phyloP scores from a whole-genome alignment of 2,329 filamentous ascomycete genomes.

The Colletotrichum sansevieriae region DNA sequence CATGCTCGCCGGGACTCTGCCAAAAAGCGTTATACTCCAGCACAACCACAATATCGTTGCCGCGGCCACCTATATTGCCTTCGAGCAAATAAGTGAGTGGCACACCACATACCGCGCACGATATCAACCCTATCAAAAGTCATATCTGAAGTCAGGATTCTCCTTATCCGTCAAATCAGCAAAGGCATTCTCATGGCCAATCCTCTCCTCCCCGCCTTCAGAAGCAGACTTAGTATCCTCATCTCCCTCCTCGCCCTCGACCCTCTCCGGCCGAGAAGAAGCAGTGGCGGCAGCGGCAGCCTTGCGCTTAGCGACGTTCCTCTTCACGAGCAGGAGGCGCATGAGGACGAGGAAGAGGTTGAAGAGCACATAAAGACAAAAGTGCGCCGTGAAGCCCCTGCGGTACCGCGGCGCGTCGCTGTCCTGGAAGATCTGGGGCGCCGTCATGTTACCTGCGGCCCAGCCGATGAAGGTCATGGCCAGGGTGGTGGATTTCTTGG shows the following conservation, averaged over 20 bases:
- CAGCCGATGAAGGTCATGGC: constrained; percentile 47
- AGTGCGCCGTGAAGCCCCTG: too few relatives aligned
- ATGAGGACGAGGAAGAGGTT: too few relatives aligned
- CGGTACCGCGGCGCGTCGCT: too few relatives aligned
- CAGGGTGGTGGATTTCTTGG: constrained; percentile 75
- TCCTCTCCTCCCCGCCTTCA: constrained; percentile 35
- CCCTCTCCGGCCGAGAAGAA: constrained; percentile 37
- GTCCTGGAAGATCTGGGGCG: too few relatives aligned
- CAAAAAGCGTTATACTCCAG: too few relatives aligned
- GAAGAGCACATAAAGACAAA: too few relatives aligned
- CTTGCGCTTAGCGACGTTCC: too few relatives aligned
- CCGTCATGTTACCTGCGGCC: constrained; percentile 70
- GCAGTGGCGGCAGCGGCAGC: constrained; percentile 58
- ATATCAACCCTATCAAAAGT: constrained; percentile 9
- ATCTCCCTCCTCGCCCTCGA: constrained; percentile 11
- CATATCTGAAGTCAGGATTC: constrained; percentile 43
- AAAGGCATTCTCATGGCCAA: constrained; percentile 41
- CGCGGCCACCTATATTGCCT: too few relatives aligned
- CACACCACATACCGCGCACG: not conserved
- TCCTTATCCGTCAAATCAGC: constrained; percentile 43
- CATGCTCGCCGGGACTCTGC: too few relatives aligned
- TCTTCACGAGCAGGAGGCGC: too few relatives aligned
- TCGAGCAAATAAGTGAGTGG: not conserved
- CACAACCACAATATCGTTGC: too few relatives aligned
- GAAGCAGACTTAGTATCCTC: constrained; percentile 8